phyloP scores from a whole-genome alignment of 805 yeast genomes.

The Jamesozyma lodderae region DNA sequence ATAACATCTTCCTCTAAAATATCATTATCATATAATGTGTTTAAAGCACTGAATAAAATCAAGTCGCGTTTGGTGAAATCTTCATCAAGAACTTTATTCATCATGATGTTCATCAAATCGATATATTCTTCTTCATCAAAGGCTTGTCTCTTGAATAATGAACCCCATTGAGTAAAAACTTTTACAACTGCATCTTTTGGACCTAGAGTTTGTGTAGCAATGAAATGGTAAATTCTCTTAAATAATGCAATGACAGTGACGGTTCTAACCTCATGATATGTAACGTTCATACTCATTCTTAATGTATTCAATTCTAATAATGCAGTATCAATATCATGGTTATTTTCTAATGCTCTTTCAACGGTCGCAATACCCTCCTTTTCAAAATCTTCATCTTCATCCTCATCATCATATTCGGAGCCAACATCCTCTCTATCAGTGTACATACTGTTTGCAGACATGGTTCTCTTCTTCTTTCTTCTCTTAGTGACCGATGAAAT shows the following conservation, averaged over 20 bases:
- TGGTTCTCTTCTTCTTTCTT: slow-evolving; percentile 37
- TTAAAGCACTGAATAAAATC: slow-evolving; percentile 35
- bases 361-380: slow-evolving; percentile 91
- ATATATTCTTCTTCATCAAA: slow-evolving; percentile 71
- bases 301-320: slow-evolving; percentile 84
- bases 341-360: slow-evolving; percentile 81
- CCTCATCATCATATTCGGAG: slow-evolving; percentile 37
- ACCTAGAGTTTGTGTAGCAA: slow-evolving; percentile 66
- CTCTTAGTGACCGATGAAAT: slow-evolving; percentile 42
- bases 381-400: slow-evolving; percentile 66
- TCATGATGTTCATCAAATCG: slow-evolving; percentile 49
- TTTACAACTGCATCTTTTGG: slow-evolving; percentile 69
- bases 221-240: slow-evolving; percentile 59
- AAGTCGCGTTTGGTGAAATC: slow-evolving; percentile 30
- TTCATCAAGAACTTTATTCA: slow-evolving; percentile 27
- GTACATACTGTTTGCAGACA: slow-evolving; percentile 33
- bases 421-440: slow-evolving; percentile 38
- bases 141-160: slow-evolving; percentile 74
- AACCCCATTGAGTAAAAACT: slow-evolving; percentile 74
- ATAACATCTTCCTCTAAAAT: slow-evolving; percentile 75
- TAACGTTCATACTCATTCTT: slow-evolving; percentile 95
- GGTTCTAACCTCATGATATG: slow-evolving; percentile 82
- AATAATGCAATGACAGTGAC: slow-evolving; percentile 73
- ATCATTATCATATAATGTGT: slow-evolving; percentile 69
- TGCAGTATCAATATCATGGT: slow-evolving; percentile 91